These are phyloP conservation scores for Prillingera fragicola DNA, from an alignment of 1,284 basidiomycete genomes.

Conservation along the genomic window DNA sequence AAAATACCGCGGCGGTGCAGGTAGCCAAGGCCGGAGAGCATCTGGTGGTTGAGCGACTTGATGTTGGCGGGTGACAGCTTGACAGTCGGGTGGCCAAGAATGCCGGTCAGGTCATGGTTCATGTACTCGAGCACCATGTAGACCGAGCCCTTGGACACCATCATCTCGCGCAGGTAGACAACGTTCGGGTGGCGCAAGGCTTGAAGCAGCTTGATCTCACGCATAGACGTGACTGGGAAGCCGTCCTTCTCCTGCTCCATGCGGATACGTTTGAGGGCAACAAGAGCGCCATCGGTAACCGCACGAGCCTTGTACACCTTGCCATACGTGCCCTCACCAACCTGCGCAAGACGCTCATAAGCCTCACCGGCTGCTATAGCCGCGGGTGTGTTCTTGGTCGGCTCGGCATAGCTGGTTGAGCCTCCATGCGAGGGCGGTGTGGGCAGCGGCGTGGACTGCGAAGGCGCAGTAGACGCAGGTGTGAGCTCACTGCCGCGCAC, in stretches of 20 bases:
- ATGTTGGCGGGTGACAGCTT: conserved; percentile 77
- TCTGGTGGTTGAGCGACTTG: conserved; percentile 91
- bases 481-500: too few species aligned
- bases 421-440: too few species aligned
- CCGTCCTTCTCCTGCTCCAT: conserved; percentile 98
- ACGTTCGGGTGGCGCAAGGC: conserved; percentile 84
- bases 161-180: conserved; percentile 89
- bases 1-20: conserved; percentile 92
- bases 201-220: conserved; percentile 96
- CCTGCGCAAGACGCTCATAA: conserved; percentile 85
- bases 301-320: conserved; percentile 98
- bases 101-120: conserved; percentile 96
- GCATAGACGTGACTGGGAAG: conserved; percentile 97
- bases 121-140: conserved; percentile 99
- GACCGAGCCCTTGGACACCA: conserved; percentile 91
- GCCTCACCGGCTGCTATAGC: conserved; percentile 53
- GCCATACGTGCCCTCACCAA: conserved; percentile 98
- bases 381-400: too few species aligned
- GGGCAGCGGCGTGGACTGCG: too few species aligned
- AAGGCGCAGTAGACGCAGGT: too few species aligned
- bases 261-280: conserved; percentile 93
- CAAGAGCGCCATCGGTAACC: conserved; percentile 64
- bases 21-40: conserved; percentile 88
- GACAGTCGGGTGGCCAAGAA: conserved; percentile 85
- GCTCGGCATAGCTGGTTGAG: too few species aligned